A percentile compares a stretch with the other conserved stretches of the same genome.
Conservation (phyloP, 495 filamentous ascomycete genomes). For the Penicillium arizonense region DNA sequence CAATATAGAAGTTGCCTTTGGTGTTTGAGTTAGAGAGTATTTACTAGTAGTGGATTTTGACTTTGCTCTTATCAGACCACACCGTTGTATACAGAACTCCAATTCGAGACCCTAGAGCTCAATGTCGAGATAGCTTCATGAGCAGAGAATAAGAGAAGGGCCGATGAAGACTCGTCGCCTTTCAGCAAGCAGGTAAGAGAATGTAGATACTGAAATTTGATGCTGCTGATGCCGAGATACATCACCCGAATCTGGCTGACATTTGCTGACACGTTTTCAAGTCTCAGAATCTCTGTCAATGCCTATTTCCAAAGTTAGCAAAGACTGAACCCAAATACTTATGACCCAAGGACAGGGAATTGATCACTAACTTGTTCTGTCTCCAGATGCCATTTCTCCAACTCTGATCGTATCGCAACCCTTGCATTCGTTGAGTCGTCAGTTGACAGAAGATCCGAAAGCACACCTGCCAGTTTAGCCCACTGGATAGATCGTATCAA, state of each 20-base stretch:
- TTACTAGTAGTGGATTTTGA: no score
- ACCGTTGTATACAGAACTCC: conserved; percentile 20
- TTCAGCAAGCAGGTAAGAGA: conserved; percentile 7
- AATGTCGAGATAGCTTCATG: conserved; percentile 13
- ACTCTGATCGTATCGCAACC: background rate
- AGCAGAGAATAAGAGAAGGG: conserved; percentile 7
- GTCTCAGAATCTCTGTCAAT: background rate
- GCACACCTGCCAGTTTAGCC: background rate
- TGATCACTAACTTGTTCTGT: no score
- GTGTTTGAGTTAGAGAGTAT: background rate
- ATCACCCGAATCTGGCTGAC: conserved; percentile 5
- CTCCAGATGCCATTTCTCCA: background rate
- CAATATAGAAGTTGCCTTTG: conserved; percentile 21
- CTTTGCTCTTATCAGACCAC: conserved; percentile 13
- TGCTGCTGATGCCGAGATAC: conserved; percentile 6
- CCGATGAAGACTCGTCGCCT: background rate
- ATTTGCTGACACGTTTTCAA: background rate
- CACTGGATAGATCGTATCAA: conserved; percentile 4
- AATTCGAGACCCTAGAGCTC: conserved; percentile 14
- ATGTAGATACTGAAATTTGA: conserved; percentile 12
- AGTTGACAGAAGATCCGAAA: conserved; percentile 1
- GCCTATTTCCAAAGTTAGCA: background rate
- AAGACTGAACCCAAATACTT: no score
- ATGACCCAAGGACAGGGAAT: no score
- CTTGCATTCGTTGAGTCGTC: background rate